phyloP scores from a whole-genome alignment of 495 filamentous ascomycete species.

The Penicillium cinerascens region DNA sequence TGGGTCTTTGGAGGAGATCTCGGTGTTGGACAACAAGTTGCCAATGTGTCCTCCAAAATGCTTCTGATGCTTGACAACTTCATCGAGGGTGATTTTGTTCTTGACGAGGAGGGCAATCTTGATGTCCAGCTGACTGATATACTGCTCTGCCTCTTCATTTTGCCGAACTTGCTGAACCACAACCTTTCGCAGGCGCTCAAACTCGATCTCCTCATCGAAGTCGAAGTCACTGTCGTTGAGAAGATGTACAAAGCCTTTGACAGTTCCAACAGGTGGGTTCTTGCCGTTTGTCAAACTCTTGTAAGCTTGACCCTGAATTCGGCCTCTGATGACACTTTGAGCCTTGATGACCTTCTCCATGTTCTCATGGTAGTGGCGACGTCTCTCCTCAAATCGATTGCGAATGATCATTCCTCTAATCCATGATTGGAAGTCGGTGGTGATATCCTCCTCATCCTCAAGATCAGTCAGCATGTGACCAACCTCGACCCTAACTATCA shows the following conservation, averaged over 20 bases:
- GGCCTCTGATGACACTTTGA: conserved; percentile 90
- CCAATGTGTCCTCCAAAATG: conserved; percentile 92
- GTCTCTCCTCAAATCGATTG: conserved; percentile 73
- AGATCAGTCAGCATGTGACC: conserved; percentile 68
- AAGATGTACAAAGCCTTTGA: conserved; percentile 96
- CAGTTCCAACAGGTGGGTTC: conserved; percentile 91
- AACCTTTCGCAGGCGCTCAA: conserved; percentile 85
- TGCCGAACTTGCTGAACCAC: conserved; percentile 96
- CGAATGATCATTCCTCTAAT: conserved; percentile 73
- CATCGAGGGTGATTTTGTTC: conserved; percentile 98
- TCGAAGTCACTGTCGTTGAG: conserved; percentile 98
- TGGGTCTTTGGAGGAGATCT: conserved; percentile 84
- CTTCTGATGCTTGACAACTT: conserved; percentile 95
- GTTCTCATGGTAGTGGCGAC: conserved; percentile 85
- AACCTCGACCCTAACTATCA: conserved; percentile 69
- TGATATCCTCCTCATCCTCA: conserved; percentile 71
- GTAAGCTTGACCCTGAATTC: conserved; percentile 95
- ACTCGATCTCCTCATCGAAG: conserved; percentile 97
- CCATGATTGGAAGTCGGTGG: conserved; percentile 71
- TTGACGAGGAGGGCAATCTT: conserved; percentile 98
- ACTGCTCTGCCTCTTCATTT: conserved; percentile 95
- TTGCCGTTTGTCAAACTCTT: conserved; percentile 94
- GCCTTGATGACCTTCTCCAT: conserved; percentile 99
- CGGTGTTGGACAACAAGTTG: conserved; percentile 77
- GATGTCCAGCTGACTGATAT: conserved; percentile 96